phyloP scores from a whole-genome alignment of 768 basidiomycete species.

The Favolaschia claudopus region DNA sequence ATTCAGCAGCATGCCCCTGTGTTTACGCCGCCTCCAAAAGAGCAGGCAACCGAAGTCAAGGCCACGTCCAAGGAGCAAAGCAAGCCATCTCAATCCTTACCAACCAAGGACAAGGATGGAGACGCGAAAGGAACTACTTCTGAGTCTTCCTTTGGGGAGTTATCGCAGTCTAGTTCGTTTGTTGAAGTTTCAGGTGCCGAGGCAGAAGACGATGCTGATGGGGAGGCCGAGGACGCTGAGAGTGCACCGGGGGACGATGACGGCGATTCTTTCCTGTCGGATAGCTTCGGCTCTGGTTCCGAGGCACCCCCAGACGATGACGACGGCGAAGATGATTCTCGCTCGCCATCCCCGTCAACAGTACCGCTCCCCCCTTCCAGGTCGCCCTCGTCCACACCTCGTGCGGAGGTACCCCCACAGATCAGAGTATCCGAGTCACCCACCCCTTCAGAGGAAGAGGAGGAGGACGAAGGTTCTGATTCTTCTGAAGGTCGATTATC shows the following conservation, averaged over 20 bases:
- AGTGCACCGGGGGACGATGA: constrained; percentile 38
- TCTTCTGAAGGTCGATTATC: constrained; percentile 34
- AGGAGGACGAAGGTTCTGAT: constrained; percentile 30
- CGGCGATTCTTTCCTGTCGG: constrained; percentile 41
- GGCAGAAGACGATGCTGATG: constrained; percentile 32
- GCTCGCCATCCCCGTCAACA: constrained; percentile 34
- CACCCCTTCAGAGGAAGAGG: constrained; percentile 35
- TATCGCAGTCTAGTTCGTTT: constrained; percentile 57
- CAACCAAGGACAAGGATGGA: constrained; percentile 26
- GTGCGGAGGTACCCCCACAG: constrained; percentile 52
- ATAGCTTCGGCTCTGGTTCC: constrained; percentile 34
- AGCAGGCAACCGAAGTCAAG: background rate
- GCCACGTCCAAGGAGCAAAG: constrained; percentile 21
- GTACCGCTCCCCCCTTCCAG: constrained; percentile 52
- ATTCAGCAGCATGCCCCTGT: constrained; percentile 28
- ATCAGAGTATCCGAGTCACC: constrained; percentile 48
- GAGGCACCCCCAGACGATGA: constrained; percentile 40
- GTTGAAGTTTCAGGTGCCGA: constrained; percentile 48
- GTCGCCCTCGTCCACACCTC: constrained; percentile 68
- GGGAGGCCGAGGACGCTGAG: constrained; percentile 34
- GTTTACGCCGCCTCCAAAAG: constrained; percentile 26
- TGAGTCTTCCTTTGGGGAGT: constrained; percentile 41
- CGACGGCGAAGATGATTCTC: constrained; percentile 41
- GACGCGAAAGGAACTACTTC: constrained; percentile 19
- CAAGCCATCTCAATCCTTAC: constrained; percentile 13